Conservation (phyloP, 73 alveolate species). For the Paraurostyla sp. region DNA sequence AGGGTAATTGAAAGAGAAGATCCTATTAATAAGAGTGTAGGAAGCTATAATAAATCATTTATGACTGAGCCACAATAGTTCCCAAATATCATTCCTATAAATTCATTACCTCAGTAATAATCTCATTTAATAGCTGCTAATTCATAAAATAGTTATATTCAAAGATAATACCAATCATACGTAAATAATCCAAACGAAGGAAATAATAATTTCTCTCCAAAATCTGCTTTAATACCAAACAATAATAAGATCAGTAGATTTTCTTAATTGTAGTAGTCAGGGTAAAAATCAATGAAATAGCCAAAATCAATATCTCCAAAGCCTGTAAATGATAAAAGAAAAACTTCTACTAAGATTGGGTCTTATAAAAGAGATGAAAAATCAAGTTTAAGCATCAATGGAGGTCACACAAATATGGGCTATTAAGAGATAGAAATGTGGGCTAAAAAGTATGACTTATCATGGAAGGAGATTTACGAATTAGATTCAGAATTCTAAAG, state of each 20-base stretch:
- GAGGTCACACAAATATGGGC: too few relatives aligned
- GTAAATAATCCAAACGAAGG: not conserved
- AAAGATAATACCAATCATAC: too few relatives aligned
- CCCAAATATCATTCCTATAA: not conserved
- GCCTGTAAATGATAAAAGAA: too few relatives aligned
- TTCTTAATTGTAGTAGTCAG: too few relatives aligned
- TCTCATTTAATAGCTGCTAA: too few relatives aligned
- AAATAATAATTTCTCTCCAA: not conserved
- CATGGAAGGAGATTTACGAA: slow-evolving; percentile 50
- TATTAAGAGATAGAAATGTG: slow-evolving; percentile 43
- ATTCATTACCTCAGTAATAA: too few relatives aligned
- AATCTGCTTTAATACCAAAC: not conserved
- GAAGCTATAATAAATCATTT: not conserved
- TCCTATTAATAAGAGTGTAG: not conserved
- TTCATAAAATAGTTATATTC: too few relatives aligned
- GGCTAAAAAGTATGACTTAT: slow-evolving; percentile 23
- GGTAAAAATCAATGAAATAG: not conserved
- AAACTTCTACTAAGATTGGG: too few relatives aligned
- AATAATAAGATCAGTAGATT: not conserved
- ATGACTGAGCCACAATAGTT: not conserved
- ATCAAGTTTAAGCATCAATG: too few relatives aligned
- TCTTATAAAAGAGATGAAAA: not conserved
- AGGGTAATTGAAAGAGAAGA: not conserved
- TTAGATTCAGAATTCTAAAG: slow-evolving; percentile 32
- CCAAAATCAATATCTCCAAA: not conserved